Conservation (phyloP, 2,329 filamentous ascomycete genomes). For the Aspergillus fumigatiaffinis region DNA sequence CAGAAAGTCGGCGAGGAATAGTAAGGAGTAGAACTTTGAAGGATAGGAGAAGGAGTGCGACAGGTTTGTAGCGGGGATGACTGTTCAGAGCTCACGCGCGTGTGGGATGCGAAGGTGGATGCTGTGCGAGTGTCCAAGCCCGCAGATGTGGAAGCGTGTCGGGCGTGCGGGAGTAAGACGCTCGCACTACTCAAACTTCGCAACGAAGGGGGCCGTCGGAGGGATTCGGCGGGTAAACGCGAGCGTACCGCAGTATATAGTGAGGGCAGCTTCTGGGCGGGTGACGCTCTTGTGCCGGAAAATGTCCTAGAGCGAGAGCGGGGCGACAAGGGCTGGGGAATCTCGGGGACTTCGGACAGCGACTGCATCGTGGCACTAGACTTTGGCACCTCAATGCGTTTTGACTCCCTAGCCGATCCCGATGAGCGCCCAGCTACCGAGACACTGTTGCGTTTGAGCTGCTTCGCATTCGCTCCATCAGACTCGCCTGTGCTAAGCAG, state of each 20-base stretch:
- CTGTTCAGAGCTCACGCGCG: slow-evolving; percentile 15
- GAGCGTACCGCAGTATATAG: slow-evolving; percentile 2
- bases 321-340: slow-evolving; percentile 13
- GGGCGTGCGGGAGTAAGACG: slow-evolving; percentile 13
- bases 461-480: slow-evolving; percentile 5
- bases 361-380: slow-evolving; percentile 18
- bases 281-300: slow-evolving; percentile 20
- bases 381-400: background rate
- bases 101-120: slow-evolving; percentile 17
- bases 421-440: slow-evolving; percentile 2
- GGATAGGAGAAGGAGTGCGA: slow-evolving; percentile 16
- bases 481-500: slow-evolving; percentile 5
- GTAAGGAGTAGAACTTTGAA: slow-evolving; percentile 16
- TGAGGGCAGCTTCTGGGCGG: slow-evolving; percentile 13
- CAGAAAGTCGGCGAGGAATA: slow-evolving; percentile 16
- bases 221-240: slow-evolving; percentile 16
- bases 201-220: slow-evolving; percentile 21
- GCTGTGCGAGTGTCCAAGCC: slow-evolving; percentile 12
- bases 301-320: slow-evolving; percentile 21
- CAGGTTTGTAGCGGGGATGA: slow-evolving; percentile 9
- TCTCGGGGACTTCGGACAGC: slow-evolving; percentile 23
- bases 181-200: slow-evolving; percentile 24
- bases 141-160: slow-evolving; percentile 8
- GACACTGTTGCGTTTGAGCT: slow-evolving; percentile 6
- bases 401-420: background rate